Base-by-base conservation (phyloP, 495 filamentous ascomycete genomes). In the Tricharina praecox region DNA sequence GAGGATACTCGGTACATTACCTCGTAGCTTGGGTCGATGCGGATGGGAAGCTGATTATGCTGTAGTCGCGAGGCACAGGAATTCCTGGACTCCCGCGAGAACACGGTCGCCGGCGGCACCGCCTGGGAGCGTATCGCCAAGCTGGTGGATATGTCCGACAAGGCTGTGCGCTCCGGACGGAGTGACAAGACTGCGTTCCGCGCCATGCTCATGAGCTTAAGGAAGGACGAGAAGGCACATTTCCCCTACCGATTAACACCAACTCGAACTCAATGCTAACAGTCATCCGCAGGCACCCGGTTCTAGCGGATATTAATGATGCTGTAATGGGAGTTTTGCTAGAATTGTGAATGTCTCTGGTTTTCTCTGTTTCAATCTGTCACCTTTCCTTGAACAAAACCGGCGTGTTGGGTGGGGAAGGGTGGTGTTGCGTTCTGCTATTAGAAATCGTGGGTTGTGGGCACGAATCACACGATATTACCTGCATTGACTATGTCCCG, bases 101-200 rank as follows among this genome's bases (percentile, higher is more conserved):
- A 96, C 62, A 96, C 86, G 30, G 78, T 82, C 15, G 80, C 82
- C 1, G 90, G 92, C 20, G 90, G 90, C 23, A 99, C 92, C 5
- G 87, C 83, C 71, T 99, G 90, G 90, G 90, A 96, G 67, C 77
- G 92, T 47, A 96, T 99, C 63, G 81, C 86, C 2, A 96, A 95
- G 68, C 62, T 96, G 54, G 90, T 95, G 23, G 90, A 99, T 66
- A 66, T 99, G 48, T 93, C 84, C 61, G 90, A 92, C 41, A 96
- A 96, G 69, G 85, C 87, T 9, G 69, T 74, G 36, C 79, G 76
- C 58, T 82, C 79, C 20, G 77, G 72, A 20, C 87, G 86, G 47
- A 88, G 79, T 42, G 85, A 85, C 53, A 99, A 96, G 73, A 82
- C 88, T 63, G 79, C 81, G 50, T 96, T 96, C 72, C 79, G 90